phyloP scores from a whole-genome alignment of 805 yeast species.

The Myxozyma neglecta region DNA sequence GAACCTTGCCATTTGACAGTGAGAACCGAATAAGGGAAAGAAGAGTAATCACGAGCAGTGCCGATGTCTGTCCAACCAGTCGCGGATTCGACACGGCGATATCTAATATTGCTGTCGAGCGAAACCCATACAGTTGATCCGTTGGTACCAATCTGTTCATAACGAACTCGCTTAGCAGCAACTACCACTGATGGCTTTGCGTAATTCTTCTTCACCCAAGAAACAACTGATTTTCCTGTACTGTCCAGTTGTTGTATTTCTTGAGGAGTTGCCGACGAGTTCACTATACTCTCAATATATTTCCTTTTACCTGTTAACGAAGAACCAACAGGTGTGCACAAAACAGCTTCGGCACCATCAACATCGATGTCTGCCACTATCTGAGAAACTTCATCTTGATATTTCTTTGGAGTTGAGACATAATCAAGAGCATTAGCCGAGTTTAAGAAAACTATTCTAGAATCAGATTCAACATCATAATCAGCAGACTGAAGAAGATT shows the following conservation, averaged over 20 bases:
- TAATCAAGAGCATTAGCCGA: constrained; percentile 1
- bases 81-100: constrained; percentile 11
- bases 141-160: constrained; percentile 23
- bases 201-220: constrained; percentile 15
- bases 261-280: constrained; percentile 15
- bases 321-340: constrained; percentile 28
- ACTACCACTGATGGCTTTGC: constrained; percentile 23
- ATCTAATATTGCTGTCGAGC: constrained; percentile 36
- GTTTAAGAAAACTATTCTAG: constrained; percentile 22
- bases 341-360: constrained; percentile 25
- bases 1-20: constrained; percentile 49
- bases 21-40: constrained; percentile 53
- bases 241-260: constrained; percentile 28
- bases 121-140: constrained; percentile 42
- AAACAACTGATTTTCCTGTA: constrained; percentile 24
- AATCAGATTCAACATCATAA: constrained; percentile 18
- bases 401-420: neutral
- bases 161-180: constrained; percentile 21
- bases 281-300: constrained; percentile 28
- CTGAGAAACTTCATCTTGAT: constrained; percentile 12
- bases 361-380: constrained; percentile 20
- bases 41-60: constrained; percentile 6
- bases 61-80: constrained; percentile 24
- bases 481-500: constrained; percentile 14
- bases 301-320: constrained; percentile 22